Evolutionary conservation across 2,329 filamentous ascomycete genomes (phyloP).

Genomic region (Dryadomyces quercivorus): DNA sequence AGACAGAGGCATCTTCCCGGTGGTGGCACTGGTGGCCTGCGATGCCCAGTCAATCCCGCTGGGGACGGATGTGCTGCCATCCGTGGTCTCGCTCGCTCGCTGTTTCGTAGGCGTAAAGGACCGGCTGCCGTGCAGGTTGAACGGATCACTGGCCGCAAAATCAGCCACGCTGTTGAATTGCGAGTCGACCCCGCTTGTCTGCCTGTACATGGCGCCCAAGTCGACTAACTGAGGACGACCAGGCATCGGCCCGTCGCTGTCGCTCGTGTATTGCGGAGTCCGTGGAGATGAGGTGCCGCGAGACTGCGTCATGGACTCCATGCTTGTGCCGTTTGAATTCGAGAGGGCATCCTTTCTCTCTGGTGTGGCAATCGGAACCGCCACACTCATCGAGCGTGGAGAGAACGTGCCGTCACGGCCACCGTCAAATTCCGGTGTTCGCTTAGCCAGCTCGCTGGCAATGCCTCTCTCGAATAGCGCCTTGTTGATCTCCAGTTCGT

Average conservation of each 20-base stretch:
- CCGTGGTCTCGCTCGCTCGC: conserved; percentile 49
- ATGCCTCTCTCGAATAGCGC: conserved; percentile 59
- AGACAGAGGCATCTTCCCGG: conserved; percentile 50
- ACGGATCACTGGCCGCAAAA: conserved; percentile 37
- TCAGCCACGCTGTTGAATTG: conserved; percentile 35
- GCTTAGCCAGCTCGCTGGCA: conserved; percentile 45
- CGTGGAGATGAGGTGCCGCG: neutral
- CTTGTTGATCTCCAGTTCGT: conserved; percentile 71
- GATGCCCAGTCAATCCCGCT: conserved; percentile 48
- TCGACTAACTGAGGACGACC: conserved; percentile 18
- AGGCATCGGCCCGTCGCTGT: neutral
- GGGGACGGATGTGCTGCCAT: conserved; percentile 42
- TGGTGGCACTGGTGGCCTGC: conserved; percentile 50
- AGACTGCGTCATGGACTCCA: neutral
- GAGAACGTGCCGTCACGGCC: conserved; percentile 30
- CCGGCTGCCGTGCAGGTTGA: conserved; percentile 28
- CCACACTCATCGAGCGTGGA: conserved; percentile 31
- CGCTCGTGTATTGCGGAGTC: neutral
- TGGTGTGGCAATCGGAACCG: conserved; percentile 13
- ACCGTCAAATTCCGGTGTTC: conserved; percentile 24
- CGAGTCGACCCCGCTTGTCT: conserved; percentile 30
- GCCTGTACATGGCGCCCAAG: conserved; percentile 24
- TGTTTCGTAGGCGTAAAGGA: conserved; percentile 31
- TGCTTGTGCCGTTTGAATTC: neutral
- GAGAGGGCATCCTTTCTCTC: conserved; percentile 6